phyloP scores from a whole-genome alignment of 345 rosid species.

The Lagerstroemia speciosa region DNA sequence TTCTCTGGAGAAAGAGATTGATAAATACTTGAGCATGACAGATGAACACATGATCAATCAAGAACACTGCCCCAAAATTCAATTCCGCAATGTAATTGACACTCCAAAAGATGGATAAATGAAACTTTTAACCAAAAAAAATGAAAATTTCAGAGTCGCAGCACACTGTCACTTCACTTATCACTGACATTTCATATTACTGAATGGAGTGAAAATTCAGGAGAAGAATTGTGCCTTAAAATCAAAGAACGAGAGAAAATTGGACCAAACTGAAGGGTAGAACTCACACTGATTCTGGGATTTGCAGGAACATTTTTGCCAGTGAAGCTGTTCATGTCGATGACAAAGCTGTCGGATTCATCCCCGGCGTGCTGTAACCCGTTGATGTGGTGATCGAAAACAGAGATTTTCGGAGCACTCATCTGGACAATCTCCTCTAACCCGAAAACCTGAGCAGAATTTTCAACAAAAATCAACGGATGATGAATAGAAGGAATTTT shows the following conservation, averaged over 20 bases:
- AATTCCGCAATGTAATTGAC: background rate
- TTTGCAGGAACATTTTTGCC: slow-evolving; percentile 35
- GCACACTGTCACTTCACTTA: background rate
- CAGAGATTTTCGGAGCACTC: slow-evolving; percentile 23
- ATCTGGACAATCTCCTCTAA: slow-evolving; percentile 12
- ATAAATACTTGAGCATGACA: background rate
- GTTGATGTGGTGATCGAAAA: slow-evolving; percentile 40
- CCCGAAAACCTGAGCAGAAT: slow-evolving; percentile 7
- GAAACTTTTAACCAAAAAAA: background rate
- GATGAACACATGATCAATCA: background rate
- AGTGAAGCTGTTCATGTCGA: slow-evolving; percentile 58
- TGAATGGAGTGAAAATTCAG: background rate
- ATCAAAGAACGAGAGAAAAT: background rate
- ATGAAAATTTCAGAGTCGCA: background rate
- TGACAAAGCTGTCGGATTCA: slow-evolving; percentile 54
- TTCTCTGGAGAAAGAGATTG: slow-evolving; percentile 33
- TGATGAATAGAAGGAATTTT: slow-evolving; percentile 6
- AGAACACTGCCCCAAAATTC: background rate
- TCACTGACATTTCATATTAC: background rate
- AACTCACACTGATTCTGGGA: slow-evolving; percentile 43
- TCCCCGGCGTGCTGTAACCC: slow-evolving; percentile 28
- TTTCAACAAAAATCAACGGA: background rate
- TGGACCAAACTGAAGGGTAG: background rate
- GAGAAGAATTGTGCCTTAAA: too few relatives aligned
- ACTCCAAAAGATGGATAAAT: background rate